Evolutionary conservation across 1,284 basidiomycete species (phyloP).

Genomic region (Sanghuangporus sanghuang): DNA sequence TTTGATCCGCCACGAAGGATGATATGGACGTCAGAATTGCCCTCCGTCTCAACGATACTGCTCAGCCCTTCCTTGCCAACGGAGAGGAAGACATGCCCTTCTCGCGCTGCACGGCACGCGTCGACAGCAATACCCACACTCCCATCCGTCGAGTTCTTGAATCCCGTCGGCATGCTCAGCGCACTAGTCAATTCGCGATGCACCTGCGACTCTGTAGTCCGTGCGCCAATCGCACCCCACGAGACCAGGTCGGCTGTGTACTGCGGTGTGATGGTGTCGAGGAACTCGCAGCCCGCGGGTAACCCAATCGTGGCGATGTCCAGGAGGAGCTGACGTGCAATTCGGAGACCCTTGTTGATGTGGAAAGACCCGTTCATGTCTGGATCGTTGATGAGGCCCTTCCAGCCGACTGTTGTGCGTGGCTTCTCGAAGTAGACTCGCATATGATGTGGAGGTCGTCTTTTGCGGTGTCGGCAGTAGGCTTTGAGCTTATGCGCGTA

Average conservation of each 20-base stretch:
- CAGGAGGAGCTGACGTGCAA: conserved; percentile 83
- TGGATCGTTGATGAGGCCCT: conserved; percentile 96
- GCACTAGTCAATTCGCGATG: conserved; percentile 86
- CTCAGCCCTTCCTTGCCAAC: conserved; percentile 91
- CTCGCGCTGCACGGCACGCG: conserved; percentile 83
- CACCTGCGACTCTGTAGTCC: conserved; percentile 95
- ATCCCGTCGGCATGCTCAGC: conserved; percentile 85
- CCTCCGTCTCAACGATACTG: conserved; percentile 89
- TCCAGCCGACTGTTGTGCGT: conserved; percentile 96
- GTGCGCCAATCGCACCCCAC: conserved; percentile 97
- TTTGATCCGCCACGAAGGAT: conserved; percentile 85
- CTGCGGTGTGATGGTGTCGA: conserved; percentile 87
- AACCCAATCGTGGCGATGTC: conserved; percentile 84
- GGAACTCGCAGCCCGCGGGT: conserved; percentile 85
- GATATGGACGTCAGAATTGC: conserved; percentile 86
- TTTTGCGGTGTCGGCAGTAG: conserved; percentile 77
- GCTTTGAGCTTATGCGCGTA: conserved; percentile 77
- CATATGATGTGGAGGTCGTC: conserved; percentile 96
- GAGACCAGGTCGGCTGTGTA: conserved; percentile 95
- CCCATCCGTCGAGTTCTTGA: conserved; percentile 75
- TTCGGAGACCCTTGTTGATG: conserved; percentile 95
- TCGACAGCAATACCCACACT: conserved; percentile 84
- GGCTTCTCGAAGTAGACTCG: conserved; percentile 97
- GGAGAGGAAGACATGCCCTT: conserved; percentile 87
- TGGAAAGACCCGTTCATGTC: conserved; percentile 83